Evolutionary conservation across 495 filamentous ascomycete species (phyloP), one percentile per base, ranked within the genome.

Genomic region (Podospora tetraspora): DNA sequence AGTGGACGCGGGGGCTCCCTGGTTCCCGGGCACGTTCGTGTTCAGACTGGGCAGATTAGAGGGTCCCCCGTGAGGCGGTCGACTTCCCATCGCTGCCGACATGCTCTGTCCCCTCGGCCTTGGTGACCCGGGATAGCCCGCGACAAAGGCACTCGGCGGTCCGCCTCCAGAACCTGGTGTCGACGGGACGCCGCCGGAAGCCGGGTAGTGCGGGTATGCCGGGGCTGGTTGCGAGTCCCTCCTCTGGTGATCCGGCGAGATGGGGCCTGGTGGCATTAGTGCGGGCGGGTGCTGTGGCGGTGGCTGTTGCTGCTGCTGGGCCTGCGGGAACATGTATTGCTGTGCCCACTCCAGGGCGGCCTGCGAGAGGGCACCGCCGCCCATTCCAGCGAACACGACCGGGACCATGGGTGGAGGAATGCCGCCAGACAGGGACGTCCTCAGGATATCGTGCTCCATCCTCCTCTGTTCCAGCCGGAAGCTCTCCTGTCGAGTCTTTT

Each of bases 331-430:
- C 65, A 88, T 79, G 71, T 87, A 85, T 72, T 94, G 91, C 74
- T 94, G 91, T 58, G 89, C 81, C 87, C 87, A 89, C 72, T 97
- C 93, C 61, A 90, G 82, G 22, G 87, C 81, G 13, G 75, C 79
- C 60, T 84, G 82, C 21, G 81, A 73, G 34, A 84, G 81, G 10
- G 88, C 75, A 66, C 88, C 89, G 32, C 89, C 87, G 25, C 88
- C 89, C 78, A 96, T 90, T 56, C 91, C 92, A 13, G 91, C 90
- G 76, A 97, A 97, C 62, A 99, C 90, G 70, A 96, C 84, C 21
- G 95, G 95, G 52, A 97, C 85, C 84, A 97, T 86, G 57, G 91
- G 83, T 52, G 93, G 92, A 22, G 95, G 93, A 52, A 99, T 86
- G 23, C 93, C 93, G 27, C 90, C 88, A 67, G 85, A 82, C 68